These are phyloP conservation scores for Colletotrichum spinosum DNA, from an alignment of 2,329 filamentous ascomycete species.

Conservation along the genomic window DNA sequence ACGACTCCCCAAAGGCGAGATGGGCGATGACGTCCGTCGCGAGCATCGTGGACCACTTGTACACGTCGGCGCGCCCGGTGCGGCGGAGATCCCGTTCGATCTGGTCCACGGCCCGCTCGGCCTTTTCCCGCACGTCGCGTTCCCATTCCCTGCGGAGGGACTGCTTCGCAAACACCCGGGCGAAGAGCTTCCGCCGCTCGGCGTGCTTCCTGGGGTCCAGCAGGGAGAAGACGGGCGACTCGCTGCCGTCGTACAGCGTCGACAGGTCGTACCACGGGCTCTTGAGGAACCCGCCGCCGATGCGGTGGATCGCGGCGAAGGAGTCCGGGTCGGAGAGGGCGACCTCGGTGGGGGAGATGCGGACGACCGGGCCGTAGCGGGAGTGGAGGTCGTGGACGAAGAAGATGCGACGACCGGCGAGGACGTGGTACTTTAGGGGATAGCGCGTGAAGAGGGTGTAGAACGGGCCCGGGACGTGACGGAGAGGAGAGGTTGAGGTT, in stretches of 20 bases:
- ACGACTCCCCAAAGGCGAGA: constrained; percentile 66
- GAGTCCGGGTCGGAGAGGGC: constrained; percentile 12
- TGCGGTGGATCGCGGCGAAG: constrained; percentile 26
- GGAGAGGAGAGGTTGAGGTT: constrained; percentile 8
- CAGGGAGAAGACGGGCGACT: constrained; percentile 28
- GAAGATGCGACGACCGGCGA: constrained; percentile 24
- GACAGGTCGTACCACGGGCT: constrained; percentile 24
- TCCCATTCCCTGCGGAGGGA: constrained; percentile 46
- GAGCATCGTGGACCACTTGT: constrained; percentile 67
- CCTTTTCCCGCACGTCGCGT: constrained; percentile 48
- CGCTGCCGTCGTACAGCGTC: constrained; percentile 17
- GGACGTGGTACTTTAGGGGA: constrained; percentile 19
- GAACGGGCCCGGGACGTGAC: constrained; percentile 24
- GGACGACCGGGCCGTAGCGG: constrained; percentile 20
- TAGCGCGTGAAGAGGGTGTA: constrained; percentile 24
- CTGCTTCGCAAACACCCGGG: constrained; percentile 52
- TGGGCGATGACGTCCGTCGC: constrained; percentile 66
- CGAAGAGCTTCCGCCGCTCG: constrained; percentile 52
- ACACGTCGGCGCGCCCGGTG: constrained; percentile 55
- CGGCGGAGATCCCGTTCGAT: constrained; percentile 56
- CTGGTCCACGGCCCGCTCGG: constrained; percentile 52
- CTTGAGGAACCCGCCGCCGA: constrained; percentile 28
- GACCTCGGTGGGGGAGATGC: constrained; percentile 29
- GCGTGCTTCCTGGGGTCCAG: constrained; percentile 23
- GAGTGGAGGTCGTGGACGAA: constrained; percentile 28